Percentiles rank a stretch among this genome's conserved stretches.
Evolutionary conservation across 179 eudicot species (phyloP).

Genomic region (Drosera spatulata): DNA sequence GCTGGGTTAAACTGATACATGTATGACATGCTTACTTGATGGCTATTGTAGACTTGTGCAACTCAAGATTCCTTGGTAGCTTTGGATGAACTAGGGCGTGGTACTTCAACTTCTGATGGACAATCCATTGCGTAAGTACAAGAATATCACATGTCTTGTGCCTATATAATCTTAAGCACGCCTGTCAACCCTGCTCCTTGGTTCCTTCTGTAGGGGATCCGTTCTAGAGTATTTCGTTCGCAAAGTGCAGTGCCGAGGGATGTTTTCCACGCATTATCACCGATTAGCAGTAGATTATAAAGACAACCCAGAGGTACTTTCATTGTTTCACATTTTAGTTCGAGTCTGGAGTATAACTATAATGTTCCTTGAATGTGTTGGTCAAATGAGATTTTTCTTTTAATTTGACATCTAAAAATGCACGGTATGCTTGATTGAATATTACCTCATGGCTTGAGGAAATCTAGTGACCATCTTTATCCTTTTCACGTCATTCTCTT

Average conservation of each 20-base stretch:
- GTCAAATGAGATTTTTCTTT: too few relatives aligned
- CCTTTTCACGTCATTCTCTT: neutral
- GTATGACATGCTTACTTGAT: too few relatives aligned
- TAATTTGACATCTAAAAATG: too few relatives aligned
- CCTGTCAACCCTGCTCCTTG: neutral
- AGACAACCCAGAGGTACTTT: conserved; percentile 46
- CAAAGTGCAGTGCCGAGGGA: conserved; percentile 77
- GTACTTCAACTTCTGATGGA: conserved; percentile 99
- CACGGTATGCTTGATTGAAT: too few relatives aligned
- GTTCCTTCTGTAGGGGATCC: conserved; percentile 53
- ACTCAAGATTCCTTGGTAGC: conserved; percentile 86
- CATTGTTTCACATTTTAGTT: conserved; percentile 4
- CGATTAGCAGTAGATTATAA: conserved; percentile 62
- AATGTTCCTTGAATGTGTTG: too few relatives aligned
- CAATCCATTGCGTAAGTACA: conserved; percentile 97
- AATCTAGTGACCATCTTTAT: too few relatives aligned
- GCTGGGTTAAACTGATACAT: too few relatives aligned
- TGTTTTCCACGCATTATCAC: conserved; percentile 98
- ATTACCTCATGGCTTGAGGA: too few relatives aligned
- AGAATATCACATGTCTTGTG: neutral
- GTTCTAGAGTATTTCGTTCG: conserved; percentile 87
- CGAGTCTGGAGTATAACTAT: too few relatives aligned
- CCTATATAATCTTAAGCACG: neutral
- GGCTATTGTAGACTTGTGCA: conserved; percentile 59
- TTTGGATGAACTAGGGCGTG: conserved; percentile 99